These are phyloP conservation scores for Carex scoparia DNA, from an alignment of 176 grass and related monocot species.

Conservation along the genomic window DNA sequence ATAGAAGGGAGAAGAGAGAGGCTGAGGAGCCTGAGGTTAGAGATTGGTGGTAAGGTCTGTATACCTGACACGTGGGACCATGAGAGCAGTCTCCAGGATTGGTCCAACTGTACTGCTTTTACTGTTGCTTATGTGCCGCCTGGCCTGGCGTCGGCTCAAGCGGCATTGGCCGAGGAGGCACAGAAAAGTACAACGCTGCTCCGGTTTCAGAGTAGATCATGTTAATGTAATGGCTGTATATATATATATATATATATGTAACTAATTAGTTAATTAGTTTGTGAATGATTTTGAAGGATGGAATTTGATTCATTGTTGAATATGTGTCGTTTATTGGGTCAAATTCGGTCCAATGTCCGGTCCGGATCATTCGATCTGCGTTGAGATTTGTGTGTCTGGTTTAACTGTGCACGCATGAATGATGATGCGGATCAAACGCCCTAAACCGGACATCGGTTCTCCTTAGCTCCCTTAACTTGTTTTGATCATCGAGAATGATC, in stretches of 20 bases:
- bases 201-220: slow-evolving; percentile 9
- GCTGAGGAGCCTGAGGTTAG: slow-evolving; percentile 23
- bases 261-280: not conserved
- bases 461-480: too few relatives aligned
- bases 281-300: not conserved
- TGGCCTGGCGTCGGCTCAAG: not conserved
- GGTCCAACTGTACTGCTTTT: slow-evolving; percentile 18
- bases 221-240: slow-evolving; percentile 16
- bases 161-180: not conserved
- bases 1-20: slow-evolving; percentile 10
- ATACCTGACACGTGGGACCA: slow-evolving; percentile 28
- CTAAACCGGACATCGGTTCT: too few relatives aligned
- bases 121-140: not conserved
- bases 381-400: too few relatives aligned
- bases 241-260: not conserved
- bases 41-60: slow-evolving; percentile 12
- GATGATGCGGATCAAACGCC: too few relatives aligned
- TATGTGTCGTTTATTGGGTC: too few relatives aligned
- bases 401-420: too few relatives aligned
- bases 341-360: too few relatives aligned
- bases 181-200: not conserved
- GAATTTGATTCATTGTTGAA: not conserved
- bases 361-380: too few relatives aligned
- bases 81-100: slow-evolving; percentile 13
- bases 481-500: too few relatives aligned